Base-by-base conservation (phyloP, 768 basidiomycete genomes). In the Termitomyces sp. region DNA sequence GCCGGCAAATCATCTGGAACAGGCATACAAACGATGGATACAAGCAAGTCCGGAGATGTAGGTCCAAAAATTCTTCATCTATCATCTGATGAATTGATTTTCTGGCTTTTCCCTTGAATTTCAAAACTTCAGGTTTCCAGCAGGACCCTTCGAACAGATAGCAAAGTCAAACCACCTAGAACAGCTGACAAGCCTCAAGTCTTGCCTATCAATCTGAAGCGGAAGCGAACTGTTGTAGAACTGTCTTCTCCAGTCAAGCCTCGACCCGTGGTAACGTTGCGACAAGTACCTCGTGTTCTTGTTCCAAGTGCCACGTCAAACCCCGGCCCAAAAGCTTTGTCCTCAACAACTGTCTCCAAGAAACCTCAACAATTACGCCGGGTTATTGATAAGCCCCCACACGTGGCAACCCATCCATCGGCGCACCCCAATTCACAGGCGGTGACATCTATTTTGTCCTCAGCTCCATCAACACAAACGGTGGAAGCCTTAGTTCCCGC, bases 211-310 rank as follows among this genome's bases (percentile, higher is more conserved):
- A 67, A 47, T 38, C 61, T 79, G 43, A 79, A 80, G 61, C 74
- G 78, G 36, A 80, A 79, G 61, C 68, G 78, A 58, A 71, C 67
- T 57, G 72, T 69, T 18, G 58, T 69, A 30, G 74, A 76, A 36
- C 65, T 70, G 7, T 62, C 69, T 26, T 68, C 71, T 8, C 65
- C 70, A 32, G 52, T 53, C 36, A 68, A 67, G 54, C n/a, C 60
- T 36, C 66, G 68, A 45, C 66, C 72, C 24, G 40, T 66, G 13
- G 61, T 67, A 28, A 54, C 68, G 50, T 40, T 72, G 52, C 67
- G 69, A 52, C 70, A 67, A 55, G 71, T 70, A 36, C 70, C 71
- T 45, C 55, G 60, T 47, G 58, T 67, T 47, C 52, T 58, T 30
- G 32, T 28, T 22, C 36, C 58, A 30, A 53, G 20, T 41, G 11